phyloP scores from a whole-genome alignment of 345 rosid species.

The Limnanthes douglasii region DNA sequence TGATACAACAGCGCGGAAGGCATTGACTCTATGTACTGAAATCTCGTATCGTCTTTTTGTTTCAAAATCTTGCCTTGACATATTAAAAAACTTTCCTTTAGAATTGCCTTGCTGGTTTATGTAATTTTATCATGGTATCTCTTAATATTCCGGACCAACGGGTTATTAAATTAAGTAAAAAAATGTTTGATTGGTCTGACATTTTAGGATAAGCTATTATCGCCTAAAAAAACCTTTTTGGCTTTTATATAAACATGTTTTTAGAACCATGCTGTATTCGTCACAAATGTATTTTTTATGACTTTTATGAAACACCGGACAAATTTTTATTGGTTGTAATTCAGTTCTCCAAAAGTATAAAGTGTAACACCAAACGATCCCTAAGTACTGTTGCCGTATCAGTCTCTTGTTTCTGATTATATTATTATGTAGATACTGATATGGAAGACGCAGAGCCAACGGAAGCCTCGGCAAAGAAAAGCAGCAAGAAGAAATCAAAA shows the following conservation, averaged over 20 bases:
- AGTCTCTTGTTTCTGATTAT: neutral
- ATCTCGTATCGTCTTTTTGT: neutral
- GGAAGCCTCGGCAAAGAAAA: constrained; percentile 34
- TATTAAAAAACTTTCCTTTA: too few species aligned
- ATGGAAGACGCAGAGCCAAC: constrained; percentile 28
- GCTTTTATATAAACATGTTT: neutral
- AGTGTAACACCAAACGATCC: too few species aligned
- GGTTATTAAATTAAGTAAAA: too few species aligned
- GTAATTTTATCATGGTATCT: too few species aligned
- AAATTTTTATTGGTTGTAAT: neutral
- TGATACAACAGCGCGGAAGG: neutral
- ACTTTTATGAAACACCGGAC: too few species aligned
- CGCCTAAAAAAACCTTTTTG: too few species aligned
- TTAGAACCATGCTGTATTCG: neutral
- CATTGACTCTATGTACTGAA: neutral
- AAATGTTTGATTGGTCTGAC: too few species aligned
- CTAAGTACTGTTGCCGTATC: neutral
- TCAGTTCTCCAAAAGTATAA: too few species aligned
- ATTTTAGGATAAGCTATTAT: too few species aligned
- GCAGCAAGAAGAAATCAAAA: constrained; percentile 48
- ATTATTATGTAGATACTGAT: constrained; percentile 14
- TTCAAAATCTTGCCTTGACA: too few species aligned
- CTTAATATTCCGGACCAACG: too few species aligned
- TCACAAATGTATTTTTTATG: neutral
- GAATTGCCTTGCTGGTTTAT: too few species aligned